Evolutionary conservation across 2,329 filamentous ascomycete genomes (phyloP).

Genomic region (Cytospora leucostoma): DNA sequence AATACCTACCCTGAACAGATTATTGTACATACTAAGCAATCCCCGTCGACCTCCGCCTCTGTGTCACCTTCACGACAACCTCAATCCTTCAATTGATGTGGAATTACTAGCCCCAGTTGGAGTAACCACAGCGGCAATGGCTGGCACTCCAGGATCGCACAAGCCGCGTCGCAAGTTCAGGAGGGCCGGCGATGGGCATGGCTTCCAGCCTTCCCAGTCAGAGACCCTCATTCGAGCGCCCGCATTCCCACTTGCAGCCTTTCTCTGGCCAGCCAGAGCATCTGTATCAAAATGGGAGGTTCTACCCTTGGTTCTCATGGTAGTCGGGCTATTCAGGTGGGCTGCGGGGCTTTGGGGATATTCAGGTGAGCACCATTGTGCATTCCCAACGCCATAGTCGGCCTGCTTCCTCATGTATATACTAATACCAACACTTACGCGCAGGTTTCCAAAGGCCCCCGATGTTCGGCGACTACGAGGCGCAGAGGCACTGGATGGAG

Average conservation of each 20-base stretch:
- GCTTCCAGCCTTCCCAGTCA: conserved; percentile 34
- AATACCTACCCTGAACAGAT: conserved; percentile 16
- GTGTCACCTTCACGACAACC: not conserved
- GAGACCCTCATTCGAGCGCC: conserved; percentile 60
- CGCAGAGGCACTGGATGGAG: conserved; percentile 99
- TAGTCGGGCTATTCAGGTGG: conserved; percentile 90
- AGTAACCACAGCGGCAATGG: conserved; percentile 41
- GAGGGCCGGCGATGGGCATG: conserved; percentile 47
- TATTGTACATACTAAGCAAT: too few relatives aligned
- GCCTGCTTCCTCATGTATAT: not conserved
- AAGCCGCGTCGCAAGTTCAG: conserved; percentile 62
- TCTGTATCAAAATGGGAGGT: conserved; percentile 90
- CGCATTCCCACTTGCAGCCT: conserved; percentile 87
- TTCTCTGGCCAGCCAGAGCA: conserved; percentile 87
- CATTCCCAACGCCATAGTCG: conserved; percentile 21
- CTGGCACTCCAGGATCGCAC: conserved; percentile 50
- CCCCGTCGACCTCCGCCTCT: not conserved
- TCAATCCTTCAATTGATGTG: not conserved
- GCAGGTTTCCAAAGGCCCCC: conserved; percentile 77
- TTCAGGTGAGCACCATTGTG: conserved; percentile 65
- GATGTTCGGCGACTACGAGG: conserved; percentile 96
- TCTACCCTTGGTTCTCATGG: conserved; percentile 84
- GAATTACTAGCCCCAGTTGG: not conserved
- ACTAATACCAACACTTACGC: conserved; percentile 22
- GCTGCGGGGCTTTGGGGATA: conserved; percentile 91